Evolutionary conservation across 179 eudicot genomes (phyloP).

Genomic region (Patellifolia procumbens): DNA sequence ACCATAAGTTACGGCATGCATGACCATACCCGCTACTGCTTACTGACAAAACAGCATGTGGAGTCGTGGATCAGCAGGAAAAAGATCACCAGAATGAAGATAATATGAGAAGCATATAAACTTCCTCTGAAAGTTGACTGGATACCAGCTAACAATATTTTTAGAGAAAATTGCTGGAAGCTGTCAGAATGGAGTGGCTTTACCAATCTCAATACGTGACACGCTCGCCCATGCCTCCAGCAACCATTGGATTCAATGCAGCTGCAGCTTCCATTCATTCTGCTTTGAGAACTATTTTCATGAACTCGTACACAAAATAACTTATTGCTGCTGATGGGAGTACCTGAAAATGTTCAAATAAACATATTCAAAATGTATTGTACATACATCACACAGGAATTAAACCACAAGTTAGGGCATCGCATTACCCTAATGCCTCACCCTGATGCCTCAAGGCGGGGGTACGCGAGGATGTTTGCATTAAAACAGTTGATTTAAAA

Average conservation of each 20-base stretch:
- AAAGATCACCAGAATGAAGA: conserved; percentile 10
- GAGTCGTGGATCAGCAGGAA: not conserved
- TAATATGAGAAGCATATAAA: not conserved
- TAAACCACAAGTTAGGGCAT: not conserved
- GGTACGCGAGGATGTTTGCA: not conserved
- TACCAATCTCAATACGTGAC: conserved; percentile 8
- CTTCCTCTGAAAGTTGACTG: not conserved
- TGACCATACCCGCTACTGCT: not conserved
- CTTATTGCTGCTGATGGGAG: conserved; percentile 74
- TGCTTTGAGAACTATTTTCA: conserved; percentile 67
- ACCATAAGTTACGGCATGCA: conserved; percentile 6
- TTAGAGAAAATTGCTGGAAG: conserved; percentile 4
- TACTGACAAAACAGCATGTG: not conserved
- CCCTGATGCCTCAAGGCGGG: not conserved
- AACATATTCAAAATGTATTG: not conserved
- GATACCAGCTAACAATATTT: not conserved
- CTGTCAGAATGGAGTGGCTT: conserved; percentile 5
- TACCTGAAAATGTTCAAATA: conserved; percentile 42
- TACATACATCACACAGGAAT: not conserved
- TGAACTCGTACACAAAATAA: conserved; percentile 68
- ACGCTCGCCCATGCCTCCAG: conserved; percentile 10
- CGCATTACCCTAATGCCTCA: not conserved
- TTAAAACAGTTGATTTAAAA: not conserved
- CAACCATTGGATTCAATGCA: not conserved
- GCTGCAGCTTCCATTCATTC: conserved; percentile 35